These are phyloP conservation scores for Plectosphaerella sp. DNA, from an alignment of 2,329 filamentous ascomycete genomes.

Conservation along the genomic window DNA sequence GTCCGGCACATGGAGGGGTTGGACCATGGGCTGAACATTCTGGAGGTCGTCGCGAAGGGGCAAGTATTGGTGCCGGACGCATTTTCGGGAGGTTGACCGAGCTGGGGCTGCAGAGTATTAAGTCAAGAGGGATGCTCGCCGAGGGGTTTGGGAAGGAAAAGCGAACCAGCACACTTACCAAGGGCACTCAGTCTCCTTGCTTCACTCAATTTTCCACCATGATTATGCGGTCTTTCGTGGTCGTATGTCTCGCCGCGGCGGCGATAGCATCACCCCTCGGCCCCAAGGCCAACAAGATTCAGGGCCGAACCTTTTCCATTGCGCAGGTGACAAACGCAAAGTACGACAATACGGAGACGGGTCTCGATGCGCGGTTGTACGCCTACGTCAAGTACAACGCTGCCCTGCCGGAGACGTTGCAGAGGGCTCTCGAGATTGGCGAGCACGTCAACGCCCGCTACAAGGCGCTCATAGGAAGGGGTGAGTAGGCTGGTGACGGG, in stretches of 20 bases:
- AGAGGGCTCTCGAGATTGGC: conserved; percentile 16
- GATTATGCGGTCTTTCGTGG: too few species aligned
- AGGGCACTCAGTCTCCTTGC: too few species aligned
- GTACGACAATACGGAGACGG: conserved; percentile 17
- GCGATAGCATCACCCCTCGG: too few species aligned
- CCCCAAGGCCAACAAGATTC: too few species aligned
- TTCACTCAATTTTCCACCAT: too few species aligned
- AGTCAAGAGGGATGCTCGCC: too few species aligned
- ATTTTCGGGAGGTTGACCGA: too few species aligned
- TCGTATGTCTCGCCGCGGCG: too few species aligned
- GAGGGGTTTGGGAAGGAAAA: too few species aligned
- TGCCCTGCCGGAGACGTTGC: conserved; percentile 20
- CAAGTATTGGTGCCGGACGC: not conserved
- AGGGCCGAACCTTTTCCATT: conserved; percentile 18
- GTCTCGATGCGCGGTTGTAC: conserved; percentile 25
- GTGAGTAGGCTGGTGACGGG: not conserved
- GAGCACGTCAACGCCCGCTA: conserved; percentile 18
- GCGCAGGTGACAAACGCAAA: conserved; percentile 26
- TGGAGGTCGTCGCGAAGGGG: not conserved
- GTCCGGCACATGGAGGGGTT: not conserved
- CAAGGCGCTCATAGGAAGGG: conserved; percentile 6
- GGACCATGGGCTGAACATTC: not conserved
- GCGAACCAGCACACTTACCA: too few species aligned
- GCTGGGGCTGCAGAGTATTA: too few species aligned
- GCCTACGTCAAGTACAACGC: conserved; percentile 32